Base-by-base conservation (phyloP, 768 basidiomycete genomes). In the Rhodotorula taiwanensis region DNA sequence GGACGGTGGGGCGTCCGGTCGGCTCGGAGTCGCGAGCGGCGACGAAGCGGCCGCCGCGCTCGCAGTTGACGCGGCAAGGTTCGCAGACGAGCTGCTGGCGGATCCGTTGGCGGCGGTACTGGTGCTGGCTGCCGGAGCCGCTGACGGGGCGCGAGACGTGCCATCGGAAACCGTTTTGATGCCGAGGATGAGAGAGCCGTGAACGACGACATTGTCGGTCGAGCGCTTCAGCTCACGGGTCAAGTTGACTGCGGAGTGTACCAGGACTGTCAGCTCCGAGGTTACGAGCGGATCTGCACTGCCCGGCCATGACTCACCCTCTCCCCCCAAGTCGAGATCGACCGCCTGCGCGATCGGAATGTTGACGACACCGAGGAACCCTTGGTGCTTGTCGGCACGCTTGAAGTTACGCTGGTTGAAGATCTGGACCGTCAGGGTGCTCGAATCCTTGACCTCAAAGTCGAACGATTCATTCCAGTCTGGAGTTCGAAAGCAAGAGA, bases 351-450 rank as follows among this genome's bases (percentile, higher is more conserved):
- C 83, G 64, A 98, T 89, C 70, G 86, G 83, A 69, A 98, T 82
- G 75, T 99, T 99, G 71, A 98, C 93, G 20, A 98, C 94, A 41
- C 95, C 95, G 57, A 99, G 80, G 77, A 99, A 99, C 3, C 95
- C 95, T 75, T 98, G 95, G 16, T 39, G 36, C 36, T 39, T 39
- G 75, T 99, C 95, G 72, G 87, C 85, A 77, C 88, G 83, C 81
- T 99, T 99, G 80, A 98, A 98, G 78, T 99, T 99, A 76, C 91
- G 86, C 77, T 98, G 94, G 78, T 99, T 95, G 71, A 98, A 98
- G 72, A 98, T 95, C 78, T 99, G 95, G 2, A 98, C 93, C 8
- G 91, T 90, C 62, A 99, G 83, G 52, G 98, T 89, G 23, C 93
- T 97, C n/a, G 89, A 90, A 71, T 99, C 95, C 76, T 92, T 94